A percentile compares a stretch with the other conserved stretches of the same genome.
Conservation (phyloP, 257 asterid species). For the Ocimum tenuiflorum region DNA sequence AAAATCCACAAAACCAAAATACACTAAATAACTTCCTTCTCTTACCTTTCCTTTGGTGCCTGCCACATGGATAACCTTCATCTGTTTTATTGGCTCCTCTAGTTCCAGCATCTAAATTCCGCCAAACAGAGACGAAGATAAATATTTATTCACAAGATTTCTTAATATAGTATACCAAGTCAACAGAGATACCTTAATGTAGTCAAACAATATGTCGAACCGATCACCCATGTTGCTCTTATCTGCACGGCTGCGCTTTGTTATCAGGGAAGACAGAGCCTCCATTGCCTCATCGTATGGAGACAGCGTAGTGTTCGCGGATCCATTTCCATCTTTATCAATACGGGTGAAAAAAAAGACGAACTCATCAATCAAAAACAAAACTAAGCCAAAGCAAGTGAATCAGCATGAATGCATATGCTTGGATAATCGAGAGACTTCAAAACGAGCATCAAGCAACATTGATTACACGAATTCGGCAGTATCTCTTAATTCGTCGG, state of each 20-base stretch:
- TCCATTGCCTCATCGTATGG: constrained; percentile 88
- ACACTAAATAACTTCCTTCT: background rate
- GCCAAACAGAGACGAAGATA: constrained; percentile 11
- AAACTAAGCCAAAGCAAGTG: background rate
- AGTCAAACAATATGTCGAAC: constrained; percentile 69
- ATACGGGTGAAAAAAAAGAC: background rate
- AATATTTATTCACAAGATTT: background rate
- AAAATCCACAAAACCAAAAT: constrained; percentile 1
- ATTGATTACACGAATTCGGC: background rate
- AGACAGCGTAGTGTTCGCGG: constrained; percentile 28
- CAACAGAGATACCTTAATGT: constrained; percentile 51
- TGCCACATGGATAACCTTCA: constrained; percentile 95
- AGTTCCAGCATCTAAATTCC: constrained; percentile 61
- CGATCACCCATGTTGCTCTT: constrained; percentile 76
- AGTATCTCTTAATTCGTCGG: background rate
- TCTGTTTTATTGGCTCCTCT: constrained; percentile 71
- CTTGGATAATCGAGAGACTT: background rate
- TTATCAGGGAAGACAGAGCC: constrained; percentile 83
- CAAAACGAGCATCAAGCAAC: background rate
- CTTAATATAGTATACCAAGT: background rate
- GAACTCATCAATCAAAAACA: constrained; percentile 9
- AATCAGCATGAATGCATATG: constrained; percentile 10
- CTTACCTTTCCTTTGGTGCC: constrained; percentile 97
- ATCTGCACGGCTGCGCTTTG: constrained; percentile 91
- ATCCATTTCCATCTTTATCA: constrained; percentile 37